These are phyloP conservation scores for Lichtheimia ornata DNA, from an alignment of 371 early-diverging fungal genomes.

Conservation along the genomic window DNA sequence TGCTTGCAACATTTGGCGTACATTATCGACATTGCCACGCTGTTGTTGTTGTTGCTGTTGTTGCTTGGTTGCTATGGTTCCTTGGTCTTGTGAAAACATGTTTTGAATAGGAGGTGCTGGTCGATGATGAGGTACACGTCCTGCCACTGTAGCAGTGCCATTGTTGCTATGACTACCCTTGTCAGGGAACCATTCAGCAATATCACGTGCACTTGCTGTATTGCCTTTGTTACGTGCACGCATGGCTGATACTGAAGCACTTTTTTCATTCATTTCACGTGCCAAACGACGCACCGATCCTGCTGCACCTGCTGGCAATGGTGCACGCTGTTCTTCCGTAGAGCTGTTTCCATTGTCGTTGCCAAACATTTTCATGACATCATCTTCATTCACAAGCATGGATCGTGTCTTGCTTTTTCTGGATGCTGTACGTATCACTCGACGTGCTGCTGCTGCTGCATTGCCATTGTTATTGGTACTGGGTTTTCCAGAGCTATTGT, in stretches of 20 bases:
- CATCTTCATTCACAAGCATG: constrained; percentile 28
- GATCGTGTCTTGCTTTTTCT: constrained; percentile 31
- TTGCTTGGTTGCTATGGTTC: background rate
- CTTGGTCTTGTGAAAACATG: background rate
- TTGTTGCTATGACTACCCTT: background rate
- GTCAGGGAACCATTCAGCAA: constrained; percentile 24
- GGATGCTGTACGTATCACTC: constrained; percentile 29
- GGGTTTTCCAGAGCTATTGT: background rate
- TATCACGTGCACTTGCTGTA: constrained; percentile 12
- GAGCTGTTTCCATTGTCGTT: background rate
- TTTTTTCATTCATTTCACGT: constrained; percentile 27
- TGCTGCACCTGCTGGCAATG: constrained; percentile 34
- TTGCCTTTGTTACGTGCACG: constrained; percentile 5
- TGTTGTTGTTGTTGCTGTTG: background rate
- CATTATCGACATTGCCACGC: constrained; percentile 19
- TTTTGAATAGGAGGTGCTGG: background rate
- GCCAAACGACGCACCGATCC: constrained; percentile 39
- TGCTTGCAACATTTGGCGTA: constrained; percentile 25
- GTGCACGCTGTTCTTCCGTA: constrained; percentile 9
- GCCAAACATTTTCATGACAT: constrained; percentile 24
- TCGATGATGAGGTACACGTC: background rate
- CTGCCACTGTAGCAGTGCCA: background rate
- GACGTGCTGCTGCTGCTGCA: constrained; percentile 24
- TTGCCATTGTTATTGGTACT: background rate
- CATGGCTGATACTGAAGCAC: constrained; percentile 18